These are phyloP conservation scores for Penicillium sclerotigenum DNA, from an alignment of 2,329 filamentous ascomycete species.

Conservation along the genomic window DNA sequence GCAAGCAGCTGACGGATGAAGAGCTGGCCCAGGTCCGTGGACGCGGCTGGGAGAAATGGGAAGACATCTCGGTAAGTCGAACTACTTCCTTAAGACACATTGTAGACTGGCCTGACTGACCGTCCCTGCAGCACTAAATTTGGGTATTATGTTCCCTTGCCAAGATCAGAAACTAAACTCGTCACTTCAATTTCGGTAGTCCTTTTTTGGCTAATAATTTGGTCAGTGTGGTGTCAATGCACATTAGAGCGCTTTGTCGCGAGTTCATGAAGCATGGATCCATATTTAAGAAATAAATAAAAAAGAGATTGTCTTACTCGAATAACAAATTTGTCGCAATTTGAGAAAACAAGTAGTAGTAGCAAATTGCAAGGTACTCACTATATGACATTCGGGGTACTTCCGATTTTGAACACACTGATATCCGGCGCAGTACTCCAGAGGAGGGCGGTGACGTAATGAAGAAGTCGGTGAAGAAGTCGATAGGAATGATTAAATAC, in stretches of 20 bases:
- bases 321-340: not conserved
- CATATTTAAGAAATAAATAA: not conserved
- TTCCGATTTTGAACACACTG: not conserved
- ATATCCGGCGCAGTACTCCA: conserved; percentile 41
- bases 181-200: not conserved
- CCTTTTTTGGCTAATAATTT: not conserved
- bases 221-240: not conserved
- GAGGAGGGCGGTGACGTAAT: conserved; percentile 44
- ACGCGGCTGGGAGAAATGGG: conserved; percentile 77
- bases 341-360: not conserved
- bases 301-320: not conserved
- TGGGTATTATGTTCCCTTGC: too few species aligned
- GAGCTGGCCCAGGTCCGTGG: conserved; percentile 84
- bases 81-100: not conserved
- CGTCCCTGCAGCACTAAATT: conserved; percentile 16
- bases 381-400: not conserved
- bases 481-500: conserved; percentile 30
- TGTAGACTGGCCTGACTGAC: not conserved
- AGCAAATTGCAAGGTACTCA: conserved; percentile 14
- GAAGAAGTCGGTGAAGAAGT: conserved; percentile 43
- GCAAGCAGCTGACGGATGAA: conserved; percentile 81
- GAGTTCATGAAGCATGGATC: not conserved
- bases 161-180: not conserved
- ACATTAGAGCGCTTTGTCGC: not conserved
- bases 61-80: conserved; percentile 44